phyloP scores from a whole-genome alignment of 441 rosid genomes.

The Populus hybrid region DNA sequence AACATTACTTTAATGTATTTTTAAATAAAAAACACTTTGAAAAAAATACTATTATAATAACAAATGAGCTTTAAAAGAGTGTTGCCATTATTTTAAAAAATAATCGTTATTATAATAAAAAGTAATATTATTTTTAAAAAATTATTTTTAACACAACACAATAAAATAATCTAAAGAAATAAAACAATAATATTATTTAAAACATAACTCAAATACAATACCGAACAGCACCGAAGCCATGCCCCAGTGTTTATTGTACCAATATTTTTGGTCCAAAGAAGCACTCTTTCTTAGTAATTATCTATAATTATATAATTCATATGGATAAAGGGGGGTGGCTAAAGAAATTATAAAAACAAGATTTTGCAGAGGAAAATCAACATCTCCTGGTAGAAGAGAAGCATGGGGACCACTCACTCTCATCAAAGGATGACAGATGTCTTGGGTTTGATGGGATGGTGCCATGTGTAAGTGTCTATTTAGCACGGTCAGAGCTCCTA shows the following conservation, averaged over 20 bases:
- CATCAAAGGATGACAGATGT: neutral
- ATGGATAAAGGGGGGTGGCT: conserved; percentile 1
- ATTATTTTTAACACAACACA: too few relatives aligned
- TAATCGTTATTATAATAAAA: too few relatives aligned
- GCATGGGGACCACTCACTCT: neutral
- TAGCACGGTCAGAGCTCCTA: too few relatives aligned
- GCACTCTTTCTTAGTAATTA: neutral
- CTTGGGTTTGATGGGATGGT: neutral
- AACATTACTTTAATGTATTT: too few relatives aligned
- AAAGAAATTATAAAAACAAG: neutral
- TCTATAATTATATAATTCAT: neutral
- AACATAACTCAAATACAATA: too few relatives aligned
- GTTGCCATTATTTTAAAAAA: too few relatives aligned
- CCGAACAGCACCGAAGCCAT: too few relatives aligned
- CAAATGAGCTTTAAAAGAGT: too few relatives aligned
- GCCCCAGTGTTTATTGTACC: neutral
- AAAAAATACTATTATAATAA: too few relatives aligned
- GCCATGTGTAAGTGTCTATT: conserved; percentile 18
- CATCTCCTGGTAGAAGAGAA: neutral
- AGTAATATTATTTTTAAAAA: too few relatives aligned
- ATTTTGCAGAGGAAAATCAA: neutral
- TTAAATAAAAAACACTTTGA: fast-evolving
- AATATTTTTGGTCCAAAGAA: neutral
- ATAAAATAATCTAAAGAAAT: too few relatives aligned
- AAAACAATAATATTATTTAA: too few relatives aligned